Evolutionary conservation across 2,329 filamentous ascomycete genomes (phyloP).

Genomic region (Talaromyces funiculosus): DNA sequence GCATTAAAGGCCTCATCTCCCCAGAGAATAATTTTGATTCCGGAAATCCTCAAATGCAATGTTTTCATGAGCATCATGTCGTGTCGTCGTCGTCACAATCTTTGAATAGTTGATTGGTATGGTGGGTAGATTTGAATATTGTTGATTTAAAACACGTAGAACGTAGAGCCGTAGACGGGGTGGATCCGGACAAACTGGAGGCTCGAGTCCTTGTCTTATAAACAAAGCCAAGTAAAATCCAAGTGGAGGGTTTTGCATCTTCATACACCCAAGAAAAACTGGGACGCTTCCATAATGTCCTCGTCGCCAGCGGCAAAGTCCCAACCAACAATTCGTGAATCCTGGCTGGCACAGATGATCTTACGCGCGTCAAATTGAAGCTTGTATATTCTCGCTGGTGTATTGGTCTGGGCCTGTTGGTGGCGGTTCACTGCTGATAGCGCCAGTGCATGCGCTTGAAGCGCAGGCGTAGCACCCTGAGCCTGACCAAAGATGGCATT

Average conservation of each 20-base stretch:
- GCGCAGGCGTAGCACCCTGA: neutral
- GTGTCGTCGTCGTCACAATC: neutral
- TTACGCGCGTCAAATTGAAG: conserved; percentile 89
- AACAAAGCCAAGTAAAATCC: neutral
- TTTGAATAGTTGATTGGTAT: neutral
- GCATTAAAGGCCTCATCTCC: neutral
- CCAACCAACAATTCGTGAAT: conserved; percentile 89
- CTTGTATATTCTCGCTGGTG: conserved; percentile 74
- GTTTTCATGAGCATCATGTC: neutral
- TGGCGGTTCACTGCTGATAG: conserved; percentile 10
- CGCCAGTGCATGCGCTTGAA: conserved; percentile 2
- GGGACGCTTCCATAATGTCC: conserved; percentile 69
- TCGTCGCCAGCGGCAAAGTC: conserved; percentile 87
- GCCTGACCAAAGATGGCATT: conserved; percentile 9
- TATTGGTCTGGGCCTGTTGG: conserved; percentile 16
- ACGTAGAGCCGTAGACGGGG: neutral
- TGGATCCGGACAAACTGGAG: neutral
- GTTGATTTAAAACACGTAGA: neutral
- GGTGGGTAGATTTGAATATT: no score
- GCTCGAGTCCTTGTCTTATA: neutral
- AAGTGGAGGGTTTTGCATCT: neutral
- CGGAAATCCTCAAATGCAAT: neutral
- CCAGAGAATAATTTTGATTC: neutral
- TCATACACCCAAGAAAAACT: conserved; percentile 61
- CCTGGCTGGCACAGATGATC: conserved; percentile 92